A percentile compares a stretch with the other conserved stretches of the same genome.
These are phyloP conservation scores for Chaetothyriales sp. DNA, from an alignment of 2,329 filamentous ascomycete genomes.

Conservation along the genomic window DNA sequence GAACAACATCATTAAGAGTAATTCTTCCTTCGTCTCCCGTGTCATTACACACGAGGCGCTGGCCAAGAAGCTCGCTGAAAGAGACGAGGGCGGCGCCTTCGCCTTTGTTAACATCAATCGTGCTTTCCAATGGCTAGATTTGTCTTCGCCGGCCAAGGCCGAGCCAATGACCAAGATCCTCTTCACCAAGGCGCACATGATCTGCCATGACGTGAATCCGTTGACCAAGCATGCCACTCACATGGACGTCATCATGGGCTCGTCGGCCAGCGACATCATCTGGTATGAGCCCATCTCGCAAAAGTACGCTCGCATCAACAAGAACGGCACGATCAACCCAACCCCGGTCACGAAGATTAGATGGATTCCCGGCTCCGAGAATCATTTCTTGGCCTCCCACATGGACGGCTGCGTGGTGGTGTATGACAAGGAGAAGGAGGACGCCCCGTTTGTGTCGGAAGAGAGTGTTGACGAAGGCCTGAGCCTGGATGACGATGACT, in stretches of 20 bases:
- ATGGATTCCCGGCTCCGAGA: slow-evolving; percentile 92
- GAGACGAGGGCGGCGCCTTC: slow-evolving; percentile 65
- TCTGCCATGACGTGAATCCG: slow-evolving; percentile 85
- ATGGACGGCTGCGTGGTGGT: slow-evolving; percentile 83
- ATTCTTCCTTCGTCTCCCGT: slow-evolving; percentile 94
- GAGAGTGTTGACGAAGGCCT: slow-evolving; percentile 32
- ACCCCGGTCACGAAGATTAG: slow-evolving; percentile 75
- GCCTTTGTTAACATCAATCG: slow-evolving; percentile 93
- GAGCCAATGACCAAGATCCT: slow-evolving; percentile 92
- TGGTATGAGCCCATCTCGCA: slow-evolving; percentile 98
- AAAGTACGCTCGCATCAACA: slow-evolving; percentile 89
- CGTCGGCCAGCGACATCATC: slow-evolving; percentile 90
- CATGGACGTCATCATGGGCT: slow-evolving; percentile 86
- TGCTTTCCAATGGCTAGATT: slow-evolving; percentile 89
- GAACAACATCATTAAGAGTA: slow-evolving; percentile 96
- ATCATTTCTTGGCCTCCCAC: slow-evolving; percentile 79
- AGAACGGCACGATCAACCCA: slow-evolving; percentile 83
- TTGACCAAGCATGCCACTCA: slow-evolving; percentile 67
- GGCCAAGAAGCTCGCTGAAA: slow-evolving; percentile 65
- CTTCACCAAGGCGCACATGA: slow-evolving; percentile 88
- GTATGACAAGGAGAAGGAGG: slow-evolving; percentile 96
- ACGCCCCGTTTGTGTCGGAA: slow-evolving; percentile 64
- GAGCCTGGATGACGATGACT: slow-evolving; percentile 23
- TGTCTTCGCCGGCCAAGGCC: slow-evolving; percentile 56
- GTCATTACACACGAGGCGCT: slow-evolving; percentile 81